phyloP scores from a whole-genome alignment of 495 filamentous ascomycete genomes.

The Elaphomyces granulatus region DNA sequence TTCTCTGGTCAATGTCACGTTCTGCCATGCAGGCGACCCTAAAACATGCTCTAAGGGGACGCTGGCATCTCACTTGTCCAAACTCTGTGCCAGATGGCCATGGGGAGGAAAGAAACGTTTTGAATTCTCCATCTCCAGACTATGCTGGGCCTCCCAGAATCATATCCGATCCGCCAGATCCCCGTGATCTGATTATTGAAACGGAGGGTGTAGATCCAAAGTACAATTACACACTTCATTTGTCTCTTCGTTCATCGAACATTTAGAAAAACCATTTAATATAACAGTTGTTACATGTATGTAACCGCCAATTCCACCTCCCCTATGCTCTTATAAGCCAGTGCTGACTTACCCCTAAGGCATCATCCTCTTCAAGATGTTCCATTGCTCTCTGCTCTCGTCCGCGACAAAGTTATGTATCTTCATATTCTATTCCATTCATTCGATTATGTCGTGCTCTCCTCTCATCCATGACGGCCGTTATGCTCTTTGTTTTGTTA shows the following conservation, averaged over 20 bases:
- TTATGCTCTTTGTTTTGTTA: too few species aligned
- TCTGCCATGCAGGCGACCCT: conserved; percentile 35
- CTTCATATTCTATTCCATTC: too few species aligned
- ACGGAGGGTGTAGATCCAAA: conserved; percentile 64
- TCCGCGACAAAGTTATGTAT: too few species aligned
- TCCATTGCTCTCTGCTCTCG: too few species aligned
- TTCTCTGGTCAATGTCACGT: conserved; percentile 18
- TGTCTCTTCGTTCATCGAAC: conserved; percentile 46
- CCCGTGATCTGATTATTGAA: conserved; percentile 54
- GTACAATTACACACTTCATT: conserved; percentile 69
- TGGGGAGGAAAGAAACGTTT: conserved; percentile 3
- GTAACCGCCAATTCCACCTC: too few species aligned
- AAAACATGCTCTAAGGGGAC: conserved; percentile 45
- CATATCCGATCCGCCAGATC: conserved; percentile 9
- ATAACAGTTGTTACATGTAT: too few species aligned
- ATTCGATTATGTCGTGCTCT: too few species aligned
- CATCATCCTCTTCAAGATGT: too few species aligned
- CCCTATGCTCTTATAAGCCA: too few species aligned
- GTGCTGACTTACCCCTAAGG: too few species aligned
- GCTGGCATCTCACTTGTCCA: conserved; percentile 42
- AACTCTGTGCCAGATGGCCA: conserved; percentile 10
- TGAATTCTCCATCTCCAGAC: conserved; percentile 7
- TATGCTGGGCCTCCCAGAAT: conserved; percentile 3
- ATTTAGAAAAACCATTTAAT: too few species aligned
- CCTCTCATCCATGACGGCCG: too few species aligned